Conservation (phyloP, 176 grass and related monocot species). For the Themeda triandra region DNA sequence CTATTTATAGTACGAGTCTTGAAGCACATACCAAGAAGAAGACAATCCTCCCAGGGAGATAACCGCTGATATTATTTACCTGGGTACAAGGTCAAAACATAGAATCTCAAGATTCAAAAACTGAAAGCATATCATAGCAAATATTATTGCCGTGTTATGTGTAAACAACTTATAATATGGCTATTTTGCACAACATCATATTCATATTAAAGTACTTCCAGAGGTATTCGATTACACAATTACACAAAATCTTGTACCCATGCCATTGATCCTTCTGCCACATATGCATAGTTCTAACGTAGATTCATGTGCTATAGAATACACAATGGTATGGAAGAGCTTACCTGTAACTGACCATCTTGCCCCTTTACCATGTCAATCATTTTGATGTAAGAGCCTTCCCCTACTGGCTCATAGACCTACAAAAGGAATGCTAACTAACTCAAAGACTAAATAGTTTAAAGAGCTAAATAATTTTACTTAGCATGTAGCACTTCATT, state of each 20-base stretch:
- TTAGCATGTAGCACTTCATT: neutral
- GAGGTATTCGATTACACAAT: neutral
- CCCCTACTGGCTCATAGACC: constrained; percentile 87
- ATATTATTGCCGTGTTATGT: neutral
- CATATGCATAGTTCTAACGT: neutral
- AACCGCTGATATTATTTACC: constrained; percentile 98
- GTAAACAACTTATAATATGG: constrained; percentile 1
- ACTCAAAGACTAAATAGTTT: constrained; percentile 25
- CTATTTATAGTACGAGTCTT: neutral
- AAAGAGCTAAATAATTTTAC: constrained; percentile 19
- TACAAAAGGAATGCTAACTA: constrained; percentile 27
- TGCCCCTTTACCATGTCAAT: constrained; percentile 96
- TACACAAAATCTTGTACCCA: neutral
- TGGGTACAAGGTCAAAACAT: constrained; percentile 37
- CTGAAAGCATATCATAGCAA: neutral
- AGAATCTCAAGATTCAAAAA: constrained; percentile 13
- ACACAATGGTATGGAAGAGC: constrained; percentile 19
- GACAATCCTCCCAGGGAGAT: constrained; percentile 96
- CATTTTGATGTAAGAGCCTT: constrained; percentile 99
- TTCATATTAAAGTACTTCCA: neutral
- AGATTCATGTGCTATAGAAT: neutral
- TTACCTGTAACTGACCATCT: constrained; percentile 91
- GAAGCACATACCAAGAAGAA: constrained; percentile 89
- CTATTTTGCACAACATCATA: neutral
- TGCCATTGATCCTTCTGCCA: neutral